These are phyloP conservation scores for Leersia perrieri DNA, from an alignment of 176 grass and related monocot species.

Conservation along the genomic window DNA sequence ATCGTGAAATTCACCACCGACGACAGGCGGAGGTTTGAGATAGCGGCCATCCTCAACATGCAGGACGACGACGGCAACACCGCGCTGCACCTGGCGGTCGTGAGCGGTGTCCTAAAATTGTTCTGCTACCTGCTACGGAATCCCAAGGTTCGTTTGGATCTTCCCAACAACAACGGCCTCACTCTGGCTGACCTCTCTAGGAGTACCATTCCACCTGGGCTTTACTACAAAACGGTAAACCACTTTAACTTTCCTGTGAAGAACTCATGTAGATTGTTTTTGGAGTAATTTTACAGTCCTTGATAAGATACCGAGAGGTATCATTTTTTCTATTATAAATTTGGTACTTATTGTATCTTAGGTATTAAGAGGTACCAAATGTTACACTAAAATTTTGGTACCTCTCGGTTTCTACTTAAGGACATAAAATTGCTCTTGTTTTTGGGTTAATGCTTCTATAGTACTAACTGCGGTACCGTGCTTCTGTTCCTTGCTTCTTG, in stretches of 20 bases:
- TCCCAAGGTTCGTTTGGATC: neutral
- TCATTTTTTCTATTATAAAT: too few species aligned
- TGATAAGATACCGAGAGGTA: too few species aligned
- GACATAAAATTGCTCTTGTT: too few species aligned
- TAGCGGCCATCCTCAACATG: neutral
- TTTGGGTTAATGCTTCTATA: too few species aligned
- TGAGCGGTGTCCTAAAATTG: neutral
- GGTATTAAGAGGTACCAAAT: too few species aligned
- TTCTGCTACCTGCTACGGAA: neutral
- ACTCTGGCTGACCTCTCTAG: slow-evolving; percentile 14
- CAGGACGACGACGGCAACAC: slow-evolving; percentile 37
- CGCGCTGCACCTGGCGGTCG: slow-evolving; percentile 29
- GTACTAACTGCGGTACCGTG: too few species aligned
- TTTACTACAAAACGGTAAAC: neutral
- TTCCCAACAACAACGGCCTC: neutral
- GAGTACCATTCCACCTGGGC: neutral
- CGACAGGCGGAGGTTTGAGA: neutral
- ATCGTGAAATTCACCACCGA: neutral
- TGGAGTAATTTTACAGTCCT: too few species aligned
- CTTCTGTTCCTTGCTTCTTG: too few species aligned
- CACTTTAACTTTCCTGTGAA: neutral
- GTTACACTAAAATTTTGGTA: too few species aligned
- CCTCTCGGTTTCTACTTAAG: too few species aligned
- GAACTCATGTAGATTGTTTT: too few species aligned
- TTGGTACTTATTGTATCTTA: too few species aligned